These are phyloP conservation scores for Pleurotus cornucopiae DNA, from an alignment of 768 basidiomycete genomes.

Conservation along the genomic window DNA sequence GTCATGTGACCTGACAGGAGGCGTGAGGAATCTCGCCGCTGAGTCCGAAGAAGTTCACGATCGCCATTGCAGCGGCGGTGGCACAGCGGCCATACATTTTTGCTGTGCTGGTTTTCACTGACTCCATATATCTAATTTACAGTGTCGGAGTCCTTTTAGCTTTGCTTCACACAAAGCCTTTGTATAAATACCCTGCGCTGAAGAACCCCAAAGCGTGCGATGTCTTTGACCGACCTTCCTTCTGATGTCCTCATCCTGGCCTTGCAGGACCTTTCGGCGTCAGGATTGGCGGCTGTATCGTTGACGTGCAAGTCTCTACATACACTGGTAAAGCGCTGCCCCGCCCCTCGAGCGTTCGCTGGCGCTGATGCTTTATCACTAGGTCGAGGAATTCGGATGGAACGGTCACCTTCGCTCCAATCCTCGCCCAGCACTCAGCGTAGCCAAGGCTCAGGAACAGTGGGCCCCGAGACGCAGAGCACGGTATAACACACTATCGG, in stretches of 20 bases:
- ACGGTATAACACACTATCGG: constrained; percentile 48
- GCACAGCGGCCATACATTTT: too few species aligned
- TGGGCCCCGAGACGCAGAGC: constrained; percentile 44
- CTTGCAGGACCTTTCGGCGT: constrained; percentile 37
- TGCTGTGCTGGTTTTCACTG: constrained; percentile 1
- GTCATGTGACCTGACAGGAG: neutral
- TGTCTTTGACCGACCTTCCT: constrained; percentile 34
- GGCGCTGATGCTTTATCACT: neutral
- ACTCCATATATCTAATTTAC: neutral
- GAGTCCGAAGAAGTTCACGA: neutral
- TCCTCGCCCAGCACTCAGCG: constrained; percentile 51
- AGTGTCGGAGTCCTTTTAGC: too few species aligned
- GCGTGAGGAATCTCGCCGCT: neutral
- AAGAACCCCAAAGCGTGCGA: neutral
- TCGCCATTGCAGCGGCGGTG: too few species aligned
- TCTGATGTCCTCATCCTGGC: constrained; percentile 54
- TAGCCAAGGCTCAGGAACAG: constrained; percentile 33
- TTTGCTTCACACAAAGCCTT: neutral
- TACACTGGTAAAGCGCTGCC: constrained; percentile 36
- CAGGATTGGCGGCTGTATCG: constrained; percentile 39
- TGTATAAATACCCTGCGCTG: neutral
- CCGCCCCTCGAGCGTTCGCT: constrained; percentile 2
- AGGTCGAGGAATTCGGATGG: constrained; percentile 69
- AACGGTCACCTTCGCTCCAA: constrained; percentile 42
- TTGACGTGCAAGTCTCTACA: constrained; percentile 34